Evolutionary conservation across 257 asterid species (phyloP), one percentile per base, ranked within the genome.

Genomic region (Lavandula angustifolia): DNA sequence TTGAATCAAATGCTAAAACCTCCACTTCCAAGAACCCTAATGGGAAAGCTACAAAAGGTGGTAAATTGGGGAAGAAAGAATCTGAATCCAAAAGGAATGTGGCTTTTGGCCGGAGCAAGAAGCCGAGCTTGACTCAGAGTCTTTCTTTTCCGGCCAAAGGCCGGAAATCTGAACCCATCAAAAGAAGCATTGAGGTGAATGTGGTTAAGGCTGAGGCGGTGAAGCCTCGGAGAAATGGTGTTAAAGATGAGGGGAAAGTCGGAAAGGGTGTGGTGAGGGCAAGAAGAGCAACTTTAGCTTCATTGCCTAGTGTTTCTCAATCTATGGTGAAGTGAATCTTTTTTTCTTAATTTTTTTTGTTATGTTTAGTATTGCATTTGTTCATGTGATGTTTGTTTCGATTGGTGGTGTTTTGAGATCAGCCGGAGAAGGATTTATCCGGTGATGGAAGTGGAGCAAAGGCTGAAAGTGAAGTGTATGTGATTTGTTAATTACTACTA

Each of bases 71-170:
- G 35, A 81, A 78, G 67, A 81, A 75, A 66, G 79, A 79, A 43
- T 62, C 77, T 4, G 79, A 62, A 57, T 64, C 79, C 12, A 80
- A 70, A 67, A 77, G 69, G 32, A 66, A 87, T 1, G 73, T 76
- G 41, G 84, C 73, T 64, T 73, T 82, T 63, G 79, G 80, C 44
- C 82, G 76, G 46, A 73, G 77, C 5, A 63, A 73, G 1, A 77
- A 75, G 63, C 82, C 82, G 29, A 81, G 81, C 61, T 61, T 81
- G 72, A 56, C 77, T 1, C 85, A 85, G 70, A 81, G 86, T 60
- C 72, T 81, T 31, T 89, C 95, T 0, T 80, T 87, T 54, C 94
- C 89, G 2, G 50, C 80, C 9, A 72, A 60, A 70, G 83, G 78
- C 60, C 79, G 77, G 53, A 64, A 72, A 53, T 63, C 80, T 1